Evolutionary conservation across 441 rosid genomes (phyloP).

Genomic region (Euphorbia celastroides): DNA sequence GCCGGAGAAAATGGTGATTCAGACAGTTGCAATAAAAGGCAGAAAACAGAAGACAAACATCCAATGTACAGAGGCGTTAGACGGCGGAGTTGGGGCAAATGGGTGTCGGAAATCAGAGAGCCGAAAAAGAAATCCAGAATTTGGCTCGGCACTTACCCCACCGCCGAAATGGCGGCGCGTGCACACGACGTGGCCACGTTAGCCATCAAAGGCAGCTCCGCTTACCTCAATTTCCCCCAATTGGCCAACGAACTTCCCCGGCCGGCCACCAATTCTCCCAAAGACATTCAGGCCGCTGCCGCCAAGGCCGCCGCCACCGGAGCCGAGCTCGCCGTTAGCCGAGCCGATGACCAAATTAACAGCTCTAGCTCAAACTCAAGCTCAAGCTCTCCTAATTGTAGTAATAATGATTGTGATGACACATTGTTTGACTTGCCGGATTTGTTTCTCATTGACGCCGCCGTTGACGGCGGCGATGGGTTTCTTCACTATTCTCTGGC

Average conservation of each 20-base stretch:
- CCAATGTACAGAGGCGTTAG: conserved; percentile 60
- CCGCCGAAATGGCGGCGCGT: conserved; percentile 78
- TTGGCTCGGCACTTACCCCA: conserved; percentile 72
- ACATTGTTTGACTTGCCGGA: conserved; percentile 76
- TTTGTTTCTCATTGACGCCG: conserved; percentile 47
- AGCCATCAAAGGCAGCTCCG: conserved; percentile 67
- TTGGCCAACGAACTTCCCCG: conserved; percentile 45
- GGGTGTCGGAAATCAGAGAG: conserved; percentile 80
- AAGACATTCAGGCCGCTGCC: conserved; percentile 70
- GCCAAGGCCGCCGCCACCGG: conserved; percentile 39
- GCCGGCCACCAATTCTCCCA: conserved; percentile 46
- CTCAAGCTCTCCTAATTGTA: conserved; percentile 17
- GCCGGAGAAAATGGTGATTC: conserved; percentile 10
- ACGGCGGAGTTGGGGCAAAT: conserved; percentile 77
- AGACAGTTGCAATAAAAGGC: conserved; percentile 19
- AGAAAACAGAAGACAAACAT: conserved; percentile 26
- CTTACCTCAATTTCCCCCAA: conserved; percentile 63
- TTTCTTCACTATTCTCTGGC: conserved; percentile 33
- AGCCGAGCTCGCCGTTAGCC: conserved; percentile 29
- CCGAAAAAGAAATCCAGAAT: conserved; percentile 76
- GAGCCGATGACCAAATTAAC: conserved; percentile 15
- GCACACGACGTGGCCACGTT: conserved; percentile 77
- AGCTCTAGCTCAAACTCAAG: conserved; percentile 41
- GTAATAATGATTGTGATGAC: conserved; percentile 34
- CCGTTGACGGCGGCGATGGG: conserved; percentile 26